These are phyloP conservation scores for Oryza punctata DNA, from an alignment of 176 grass and related monocot genomes.

Conservation along the genomic window DNA sequence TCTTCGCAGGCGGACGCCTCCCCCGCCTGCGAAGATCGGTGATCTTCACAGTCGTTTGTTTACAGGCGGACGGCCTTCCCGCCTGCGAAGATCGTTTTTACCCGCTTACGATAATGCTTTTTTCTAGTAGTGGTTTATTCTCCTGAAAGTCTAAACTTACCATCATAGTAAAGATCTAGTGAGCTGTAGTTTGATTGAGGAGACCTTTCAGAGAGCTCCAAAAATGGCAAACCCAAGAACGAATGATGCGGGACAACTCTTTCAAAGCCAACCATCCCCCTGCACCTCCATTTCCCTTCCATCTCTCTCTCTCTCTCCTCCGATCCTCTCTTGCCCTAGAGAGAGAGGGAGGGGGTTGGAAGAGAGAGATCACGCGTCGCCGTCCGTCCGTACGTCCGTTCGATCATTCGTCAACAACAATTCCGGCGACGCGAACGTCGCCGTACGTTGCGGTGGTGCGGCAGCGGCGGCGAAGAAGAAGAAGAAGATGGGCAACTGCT, in stretches of 20 bases:
- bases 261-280: slow-evolving; percentile 36
- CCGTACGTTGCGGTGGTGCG: neutral
- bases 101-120: too few species aligned
- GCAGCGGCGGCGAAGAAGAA: neutral
- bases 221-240: slow-evolving; percentile 25
- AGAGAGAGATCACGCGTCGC: slow-evolving; percentile 8
- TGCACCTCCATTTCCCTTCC: slow-evolving; percentile 32
- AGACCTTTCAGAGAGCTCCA: neutral
- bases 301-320: slow-evolving; percentile 59
- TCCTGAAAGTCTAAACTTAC: too few species aligned
- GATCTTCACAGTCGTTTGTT: too few species aligned
- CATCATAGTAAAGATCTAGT: too few species aligned
- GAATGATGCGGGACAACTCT: slow-evolving; percentile 13
- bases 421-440: neutral
- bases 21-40: too few species aligned
- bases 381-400: neutral
- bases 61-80: too few species aligned
- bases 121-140: too few species aligned
- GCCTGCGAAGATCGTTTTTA: too few species aligned
- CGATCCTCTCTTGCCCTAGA: slow-evolving; percentile 54
- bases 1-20: too few species aligned
- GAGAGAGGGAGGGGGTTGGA: slow-evolving; percentile 32
- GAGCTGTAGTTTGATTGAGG: too few species aligned
- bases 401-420: too few species aligned
- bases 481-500: slow-evolving; percentile 57